Evolutionary conservation across 2,329 filamentous ascomycete species (phyloP).

Genomic region (Aspergillus transmontanensis): DNA sequence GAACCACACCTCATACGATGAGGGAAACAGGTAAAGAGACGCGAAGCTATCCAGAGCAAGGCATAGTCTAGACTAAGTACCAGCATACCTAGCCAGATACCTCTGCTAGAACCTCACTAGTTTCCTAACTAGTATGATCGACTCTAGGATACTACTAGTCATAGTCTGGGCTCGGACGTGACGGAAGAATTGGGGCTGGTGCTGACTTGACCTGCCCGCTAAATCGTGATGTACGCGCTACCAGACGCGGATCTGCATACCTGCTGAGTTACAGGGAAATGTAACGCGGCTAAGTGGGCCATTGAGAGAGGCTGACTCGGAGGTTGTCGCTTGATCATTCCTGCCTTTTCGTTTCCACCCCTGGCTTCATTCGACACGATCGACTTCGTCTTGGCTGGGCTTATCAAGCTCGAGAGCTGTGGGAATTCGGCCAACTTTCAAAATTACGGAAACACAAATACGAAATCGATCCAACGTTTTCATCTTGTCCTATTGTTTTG

Average conservation of each 20-base stretch:
- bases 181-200: background rate
- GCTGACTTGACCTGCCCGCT: background rate
- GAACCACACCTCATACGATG: background rate
- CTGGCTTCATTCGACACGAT: background rate
- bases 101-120: background rate
- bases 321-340: background rate
- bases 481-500: too few species aligned
- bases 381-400: background rate
- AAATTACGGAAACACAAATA: too few species aligned
- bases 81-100: background rate
- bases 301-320: background rate
- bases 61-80: background rate
- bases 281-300: conserved; percentile 13
- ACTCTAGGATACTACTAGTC: background rate
- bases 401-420: background rate
- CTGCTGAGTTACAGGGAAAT: conserved; percentile 3
- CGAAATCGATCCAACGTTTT: too few species aligned
- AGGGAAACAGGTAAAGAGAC: background rate
- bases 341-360: background rate
- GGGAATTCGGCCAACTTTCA: background rate
- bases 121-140: background rate
- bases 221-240: background rate
- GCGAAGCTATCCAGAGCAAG: background rate
- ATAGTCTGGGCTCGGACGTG: background rate
- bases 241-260: conserved; percentile 8